phyloP scores from a whole-genome alignment of 2,329 filamentous ascomycete species.

The Pseudonectria foliicola region DNA sequence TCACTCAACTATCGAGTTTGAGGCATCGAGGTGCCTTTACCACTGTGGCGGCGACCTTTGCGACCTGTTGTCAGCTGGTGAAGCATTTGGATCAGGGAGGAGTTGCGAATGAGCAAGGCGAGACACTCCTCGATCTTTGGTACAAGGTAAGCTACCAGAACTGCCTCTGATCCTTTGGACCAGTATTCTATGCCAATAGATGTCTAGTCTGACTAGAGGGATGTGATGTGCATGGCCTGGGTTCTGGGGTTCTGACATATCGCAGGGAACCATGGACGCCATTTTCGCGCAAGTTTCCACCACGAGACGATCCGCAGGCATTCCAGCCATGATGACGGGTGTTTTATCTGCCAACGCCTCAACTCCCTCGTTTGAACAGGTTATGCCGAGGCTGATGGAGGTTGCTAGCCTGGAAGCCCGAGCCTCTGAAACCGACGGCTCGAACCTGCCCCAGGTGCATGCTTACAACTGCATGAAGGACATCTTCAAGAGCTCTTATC shows the following conservation, averaged over 20 bases:
- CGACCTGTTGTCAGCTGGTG: constrained; percentile 64
- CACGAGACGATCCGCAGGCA: constrained; percentile 84
- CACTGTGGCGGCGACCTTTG: constrained; percentile 84
- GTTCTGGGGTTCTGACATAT: constrained; percentile 4
- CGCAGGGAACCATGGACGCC: constrained; percentile 55
- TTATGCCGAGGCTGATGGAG: constrained; percentile 54
- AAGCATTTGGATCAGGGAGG: constrained; percentile 36
- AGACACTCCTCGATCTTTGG: constrained; percentile 55
- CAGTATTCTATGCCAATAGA: too few species aligned
- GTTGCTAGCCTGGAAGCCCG: constrained; percentile 50
- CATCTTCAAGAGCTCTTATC: constrained; percentile 75
- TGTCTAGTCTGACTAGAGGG: too few species aligned
- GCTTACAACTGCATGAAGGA: constrained; percentile 91
- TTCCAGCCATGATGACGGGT: constrained; percentile 79
- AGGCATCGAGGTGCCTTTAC: constrained; percentile 91
- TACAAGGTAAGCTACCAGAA: constrained; percentile 48
- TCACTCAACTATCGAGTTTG: constrained; percentile 73
- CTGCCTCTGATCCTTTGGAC: background rate
- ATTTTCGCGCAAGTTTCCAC: constrained; percentile 73
- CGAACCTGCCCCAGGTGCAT: constrained; percentile 82
- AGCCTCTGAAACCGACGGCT: constrained; percentile 51
- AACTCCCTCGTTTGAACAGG: constrained; percentile 54
- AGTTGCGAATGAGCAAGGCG: constrained; percentile 23
- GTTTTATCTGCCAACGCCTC: constrained; percentile 62
- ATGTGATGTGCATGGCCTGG: background rate